A percentile compares a stretch with the other conserved stretches of the same genome.
Conservation (phyloP, 768 basidiomycete genomes). For the Agrocybe chaxingu region DNA sequence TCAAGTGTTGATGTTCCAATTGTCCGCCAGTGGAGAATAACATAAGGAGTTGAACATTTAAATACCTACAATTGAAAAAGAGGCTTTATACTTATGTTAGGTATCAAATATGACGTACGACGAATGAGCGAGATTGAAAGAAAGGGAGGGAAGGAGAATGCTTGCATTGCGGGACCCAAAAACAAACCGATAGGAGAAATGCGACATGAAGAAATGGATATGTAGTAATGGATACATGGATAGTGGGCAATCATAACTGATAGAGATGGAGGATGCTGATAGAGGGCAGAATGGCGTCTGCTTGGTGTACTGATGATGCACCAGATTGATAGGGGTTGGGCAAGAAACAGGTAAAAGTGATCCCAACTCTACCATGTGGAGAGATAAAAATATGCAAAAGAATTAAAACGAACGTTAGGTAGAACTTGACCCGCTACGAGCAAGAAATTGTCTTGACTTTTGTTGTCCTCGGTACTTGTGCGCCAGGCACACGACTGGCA, state of each 20-base stretch:
- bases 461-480: too few relatives aligned
- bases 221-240: slow-evolving; percentile 3
- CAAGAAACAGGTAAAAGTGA: background rate
- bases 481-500: too few relatives aligned
- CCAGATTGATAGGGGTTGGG: background rate
- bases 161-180: background rate
- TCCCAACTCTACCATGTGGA: background rate
- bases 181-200: background rate
- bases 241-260: background rate
- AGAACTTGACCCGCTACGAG: too few relatives aligned
- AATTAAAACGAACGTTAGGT: background rate
- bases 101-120: too few relatives aligned
- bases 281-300: background rate
- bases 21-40: too few relatives aligned
- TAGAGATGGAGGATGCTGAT: background rate
- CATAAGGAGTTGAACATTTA: too few relatives aligned
- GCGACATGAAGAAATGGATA: slow-evolving; percentile 1
- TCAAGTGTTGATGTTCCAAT: too few relatives aligned
- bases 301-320: slow-evolving; percentile 1
- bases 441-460: too few relatives aligned
- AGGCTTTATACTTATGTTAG: too few relatives aligned
- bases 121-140: too few relatives aligned
- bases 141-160: too few relatives aligned
- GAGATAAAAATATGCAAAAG: slow-evolving; percentile 8
- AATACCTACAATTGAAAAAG: too few relatives aligned